Conservation (phyloP, 768 basidiomycete species). For the Hericium erinaceus region DNA sequence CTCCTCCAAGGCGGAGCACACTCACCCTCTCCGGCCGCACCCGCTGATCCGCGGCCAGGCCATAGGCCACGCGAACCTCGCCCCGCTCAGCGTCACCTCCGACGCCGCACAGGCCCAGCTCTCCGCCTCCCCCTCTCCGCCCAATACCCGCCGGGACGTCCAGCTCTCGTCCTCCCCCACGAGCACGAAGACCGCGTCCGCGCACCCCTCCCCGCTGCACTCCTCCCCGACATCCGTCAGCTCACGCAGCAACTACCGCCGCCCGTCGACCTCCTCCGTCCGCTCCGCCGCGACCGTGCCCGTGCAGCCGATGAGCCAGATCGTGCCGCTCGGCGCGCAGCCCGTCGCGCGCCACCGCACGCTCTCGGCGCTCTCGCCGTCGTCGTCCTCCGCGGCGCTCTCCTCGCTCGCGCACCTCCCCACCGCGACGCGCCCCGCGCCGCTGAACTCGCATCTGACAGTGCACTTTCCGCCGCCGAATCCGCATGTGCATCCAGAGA, state of each 20-base stretch:
- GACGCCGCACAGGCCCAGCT: slow-evolving; percentile 36
- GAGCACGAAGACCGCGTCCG: slow-evolving; percentile 29
- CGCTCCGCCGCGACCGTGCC: slow-evolving; percentile 55
- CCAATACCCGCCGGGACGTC: slow-evolving; percentile 12
- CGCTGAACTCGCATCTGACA: slow-evolving; percentile 28
- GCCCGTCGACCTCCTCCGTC: slow-evolving; percentile 50
- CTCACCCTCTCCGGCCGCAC: slow-evolving; percentile 47
- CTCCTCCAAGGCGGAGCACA: slow-evolving; percentile 20
- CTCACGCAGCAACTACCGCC: slow-evolving; percentile 26
- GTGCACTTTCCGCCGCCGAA: slow-evolving; percentile 59
- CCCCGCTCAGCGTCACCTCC: slow-evolving; percentile 53
- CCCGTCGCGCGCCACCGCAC: slow-evolving; percentile 22
- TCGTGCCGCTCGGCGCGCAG: slow-evolving; percentile 1
- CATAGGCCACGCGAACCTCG: slow-evolving; percentile 41
- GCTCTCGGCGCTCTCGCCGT: slow-evolving; percentile 19
- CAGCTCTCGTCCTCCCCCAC: slow-evolving; percentile 24
- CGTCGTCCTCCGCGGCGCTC: slow-evolving; percentile 22
- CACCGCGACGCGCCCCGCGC: slow-evolving; percentile 18
- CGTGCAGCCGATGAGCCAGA: slow-evolving; percentile 19
- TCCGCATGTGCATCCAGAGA: slow-evolving; percentile 43
- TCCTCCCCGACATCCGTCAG: slow-evolving; percentile 19
- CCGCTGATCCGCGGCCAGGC: slow-evolving; percentile 72
- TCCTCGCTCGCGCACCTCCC: slow-evolving; percentile 32
- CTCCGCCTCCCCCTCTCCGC: slow-evolving; percentile 26
- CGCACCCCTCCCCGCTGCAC: slow-evolving; percentile 15